Base-by-base conservation (phyloP, 1,139 yeast genomes). In the Geotrichum armillariae region DNA sequence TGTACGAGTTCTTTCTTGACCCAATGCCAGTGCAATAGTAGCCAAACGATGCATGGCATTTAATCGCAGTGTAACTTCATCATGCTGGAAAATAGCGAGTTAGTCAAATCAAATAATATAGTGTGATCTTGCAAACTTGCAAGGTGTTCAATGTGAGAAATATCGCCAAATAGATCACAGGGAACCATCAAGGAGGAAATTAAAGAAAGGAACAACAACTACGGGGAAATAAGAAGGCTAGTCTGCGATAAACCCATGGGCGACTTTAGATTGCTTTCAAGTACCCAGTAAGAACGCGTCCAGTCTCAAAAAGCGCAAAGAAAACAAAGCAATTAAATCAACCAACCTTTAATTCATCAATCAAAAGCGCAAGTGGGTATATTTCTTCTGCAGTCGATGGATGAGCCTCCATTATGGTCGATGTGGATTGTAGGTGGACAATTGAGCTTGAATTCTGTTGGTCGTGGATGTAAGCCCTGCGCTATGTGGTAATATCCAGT, bases 1-100 rank as follows among this genome's bases (percentile, higher is more conserved):
- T 46, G 78, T 77, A 54, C 96, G 78, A 16, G 98, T 88, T 65
- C 99, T 79, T 66, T 89, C 96, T 7, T 95, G 94, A 8, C 99
- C 99, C 56, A 94, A 74, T 1, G 99, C 99, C 55, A 90, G 75
- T 42, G 98, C 96, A 65, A 94, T 93, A 38, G 97, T 91, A 59
- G 93, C 95, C 59, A 94, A 76, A 60, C 94, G 83, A 62, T 87
- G 87, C 95, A 93, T 91, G 41, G 99, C 99, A 60, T 85, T 91
- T 34, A 94, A 91, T 56, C 99, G 78, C 63, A 90, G 84, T 31
- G 96, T 80, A 43, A 93, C 94, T 66, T 94, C 99, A 64, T 94
- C 99, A 68, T 93, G 89, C 68, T 76, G 11, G 43, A 21, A 42
- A 17, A 25, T 22, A 32, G 38, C 43, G 32, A 12, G 44, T 22